Evolutionary conservation across 192 early-diverging fungal genomes (phyloP).

Genomic region (Cladochytrium replicatum): DNA sequence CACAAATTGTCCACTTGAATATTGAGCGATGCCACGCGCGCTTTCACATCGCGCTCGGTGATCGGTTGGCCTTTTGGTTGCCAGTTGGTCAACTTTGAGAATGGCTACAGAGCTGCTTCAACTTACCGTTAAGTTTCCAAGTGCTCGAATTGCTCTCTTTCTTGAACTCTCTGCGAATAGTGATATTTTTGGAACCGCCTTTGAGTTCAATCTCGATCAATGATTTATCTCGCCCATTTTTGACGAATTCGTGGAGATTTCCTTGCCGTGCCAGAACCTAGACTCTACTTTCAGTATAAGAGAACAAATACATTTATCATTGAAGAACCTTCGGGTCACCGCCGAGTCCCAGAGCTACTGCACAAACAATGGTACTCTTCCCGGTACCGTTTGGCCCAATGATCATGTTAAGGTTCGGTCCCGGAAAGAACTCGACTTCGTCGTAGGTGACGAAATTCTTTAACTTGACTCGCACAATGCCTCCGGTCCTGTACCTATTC

Average conservation of each 20-base stretch:
- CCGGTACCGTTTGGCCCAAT: slow-evolving; percentile 94
- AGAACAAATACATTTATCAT: slow-evolving; percentile 5
- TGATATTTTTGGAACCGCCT: slow-evolving; percentile 6
- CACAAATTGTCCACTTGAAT: slow-evolving; percentile 97
- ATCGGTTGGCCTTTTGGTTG: slow-evolving; percentile 43
- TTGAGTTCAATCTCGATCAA: slow-evolving; percentile 83
- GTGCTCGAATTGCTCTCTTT: slow-evolving; percentile 28
- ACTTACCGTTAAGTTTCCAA: slow-evolving; percentile 79
- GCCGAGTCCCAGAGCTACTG: slow-evolving; percentile 87
- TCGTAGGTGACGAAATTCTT: slow-evolving; percentile 98
- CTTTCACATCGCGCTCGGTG: slow-evolving; percentile 55
- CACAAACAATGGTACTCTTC: slow-evolving; percentile 91
- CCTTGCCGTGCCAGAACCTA: slow-evolving; percentile 79
- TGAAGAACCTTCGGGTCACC: slow-evolving; percentile 55
- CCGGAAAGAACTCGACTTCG: slow-evolving; percentile 69
- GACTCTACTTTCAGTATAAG: slow-evolving; percentile 1
- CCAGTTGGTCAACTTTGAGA: slow-evolving; percentile 34
- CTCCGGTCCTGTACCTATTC: slow-evolving; percentile 34
- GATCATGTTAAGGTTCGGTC: slow-evolving; percentile 96
- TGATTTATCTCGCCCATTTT: slow-evolving; percentile 70
- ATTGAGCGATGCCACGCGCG: slow-evolving; percentile 49
- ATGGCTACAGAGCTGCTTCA: background rate
- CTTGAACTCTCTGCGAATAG: slow-evolving; percentile 6
- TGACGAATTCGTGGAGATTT: slow-evolving; percentile 85
- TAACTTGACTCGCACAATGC: slow-evolving; percentile 64